phyloP scores from a whole-genome alignment of 1,284 basidiomycete species.

The Papiliotrema laurentii region DNA sequence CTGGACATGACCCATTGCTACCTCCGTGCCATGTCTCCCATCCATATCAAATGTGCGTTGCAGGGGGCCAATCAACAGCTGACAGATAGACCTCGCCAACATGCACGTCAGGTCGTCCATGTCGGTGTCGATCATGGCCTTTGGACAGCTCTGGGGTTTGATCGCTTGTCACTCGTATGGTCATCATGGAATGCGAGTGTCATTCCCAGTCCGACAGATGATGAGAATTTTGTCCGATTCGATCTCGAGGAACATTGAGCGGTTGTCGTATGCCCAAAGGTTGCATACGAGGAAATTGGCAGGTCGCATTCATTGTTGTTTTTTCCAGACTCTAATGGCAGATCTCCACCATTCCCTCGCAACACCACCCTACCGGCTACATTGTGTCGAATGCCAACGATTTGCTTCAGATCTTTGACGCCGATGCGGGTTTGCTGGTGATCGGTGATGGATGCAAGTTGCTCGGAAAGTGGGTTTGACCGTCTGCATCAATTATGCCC shows the following conservation, averaged over 20 bases:
- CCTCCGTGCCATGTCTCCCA: conserved; percentile 83
- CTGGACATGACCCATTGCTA: conserved; percentile 87
- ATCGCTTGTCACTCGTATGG: conserved; percentile 82
- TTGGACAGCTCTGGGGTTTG: conserved; percentile 78
- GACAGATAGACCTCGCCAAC: conserved; percentile 61
- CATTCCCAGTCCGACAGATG: conserved; percentile 79
- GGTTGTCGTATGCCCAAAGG: conserved; percentile 72
- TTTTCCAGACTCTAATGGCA: conserved; percentile 31
- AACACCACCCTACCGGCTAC: conserved; percentile 71
- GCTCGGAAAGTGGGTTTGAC: too few relatives aligned
- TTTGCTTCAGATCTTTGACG: conserved; percentile 73
- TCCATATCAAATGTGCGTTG: conserved; percentile 71
- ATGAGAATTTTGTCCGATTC: conserved; percentile 73
- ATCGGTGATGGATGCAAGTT: conserved; percentile 84
- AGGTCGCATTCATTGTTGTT: conserved; percentile 20
- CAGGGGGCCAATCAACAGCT: conserved; percentile 7
- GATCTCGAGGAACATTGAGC: conserved; percentile 77
- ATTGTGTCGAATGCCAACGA: conserved; percentile 85
- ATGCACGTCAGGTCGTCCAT: conserved; percentile 78
- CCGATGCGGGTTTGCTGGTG: conserved; percentile 76
- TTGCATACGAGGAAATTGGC: conserved; percentile 73
- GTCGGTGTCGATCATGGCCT: conserved; percentile 83
- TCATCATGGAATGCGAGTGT: conserved; percentile 70
- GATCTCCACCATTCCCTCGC: conserved; percentile 73
- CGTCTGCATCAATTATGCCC: too few relatives aligned